phyloP scores from a whole-genome alignment of 2,329 filamentous ascomycete genomes.

The Aureobasidium leucospermi region DNA sequence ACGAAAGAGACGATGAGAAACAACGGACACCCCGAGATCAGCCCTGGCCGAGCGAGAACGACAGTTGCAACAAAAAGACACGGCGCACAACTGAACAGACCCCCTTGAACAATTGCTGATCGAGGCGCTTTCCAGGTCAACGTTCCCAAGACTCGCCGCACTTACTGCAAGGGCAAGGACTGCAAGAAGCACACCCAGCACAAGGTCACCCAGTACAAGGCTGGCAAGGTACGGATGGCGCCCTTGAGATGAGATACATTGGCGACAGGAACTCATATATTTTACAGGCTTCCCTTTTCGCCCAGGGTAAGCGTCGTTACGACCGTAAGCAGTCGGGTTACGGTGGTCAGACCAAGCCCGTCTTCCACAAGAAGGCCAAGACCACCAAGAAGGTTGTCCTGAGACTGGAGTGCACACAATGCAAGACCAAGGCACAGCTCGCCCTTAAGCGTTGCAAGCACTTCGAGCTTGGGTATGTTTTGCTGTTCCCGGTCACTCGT shows the following conservation, averaged over 20 bases:
- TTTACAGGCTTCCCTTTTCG: constrained; percentile 74
- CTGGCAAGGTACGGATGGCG: constrained; percentile 64
- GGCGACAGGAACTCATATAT: neutral
- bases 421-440: constrained; percentile 98
- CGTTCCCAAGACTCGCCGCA: constrained; percentile 96
- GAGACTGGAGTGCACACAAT: constrained; percentile 91
- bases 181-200: constrained; percentile 74
- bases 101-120: constrained; percentile 8
- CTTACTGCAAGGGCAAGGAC: constrained; percentile 94
- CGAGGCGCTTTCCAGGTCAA: constrained; percentile 60
- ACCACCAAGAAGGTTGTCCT: constrained; percentile 99
- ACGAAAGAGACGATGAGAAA: neutral
- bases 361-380: constrained; percentile 99
- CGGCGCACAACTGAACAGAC: neutral
- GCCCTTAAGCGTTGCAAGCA: constrained; percentile 99
- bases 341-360: constrained; percentile 99
- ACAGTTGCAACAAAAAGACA: neutral
- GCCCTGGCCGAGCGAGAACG: neutral
- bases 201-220: constrained; percentile 96
- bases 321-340: constrained; percentile 99
- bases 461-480: constrained; percentile 94
- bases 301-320: constrained; percentile 99
- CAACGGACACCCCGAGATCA: neutral
- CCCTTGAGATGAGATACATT: neutral
- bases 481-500: neutral